A percentile compares a stretch with the other conserved stretches of the same genome.
phyloP scores from a whole-genome alignment of 1,284 basidiomycete genomes.

The Porogramme epimiltina region DNA sequence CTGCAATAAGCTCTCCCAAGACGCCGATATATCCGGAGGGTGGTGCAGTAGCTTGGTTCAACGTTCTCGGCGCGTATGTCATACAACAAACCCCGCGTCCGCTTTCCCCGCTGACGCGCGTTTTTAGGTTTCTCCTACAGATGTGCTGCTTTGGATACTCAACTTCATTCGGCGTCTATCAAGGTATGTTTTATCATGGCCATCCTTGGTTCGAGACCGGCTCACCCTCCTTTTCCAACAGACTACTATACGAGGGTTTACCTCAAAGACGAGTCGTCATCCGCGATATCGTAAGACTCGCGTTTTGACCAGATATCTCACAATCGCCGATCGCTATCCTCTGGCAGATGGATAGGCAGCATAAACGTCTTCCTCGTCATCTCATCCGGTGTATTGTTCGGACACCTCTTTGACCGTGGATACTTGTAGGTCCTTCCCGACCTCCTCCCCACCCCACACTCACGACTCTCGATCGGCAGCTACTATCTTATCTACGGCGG shows the following conservation, averaged over 20 bases:
- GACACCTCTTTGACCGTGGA: constrained; percentile 33
- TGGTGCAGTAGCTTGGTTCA: constrained; percentile 18
- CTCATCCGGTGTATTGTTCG: constrained; percentile 29
- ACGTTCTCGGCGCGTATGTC: constrained; percentile 22
- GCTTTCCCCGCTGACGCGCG: not conserved
- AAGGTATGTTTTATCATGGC: constrained; percentile 31
- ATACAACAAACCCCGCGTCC: too few relatives aligned
- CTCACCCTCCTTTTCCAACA: not conserved
- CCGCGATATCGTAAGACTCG: constrained; percentile 34
- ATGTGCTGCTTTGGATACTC: constrained; percentile 30
- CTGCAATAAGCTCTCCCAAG: too few relatives aligned
- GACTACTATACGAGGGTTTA: constrained; percentile 19
- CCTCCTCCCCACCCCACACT: not conserved
- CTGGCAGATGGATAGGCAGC: constrained; percentile 49
- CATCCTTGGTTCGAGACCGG: too few relatives aligned
- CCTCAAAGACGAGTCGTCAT: constrained; percentile 27
- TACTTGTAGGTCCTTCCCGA: constrained; percentile 18
- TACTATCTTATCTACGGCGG: constrained; percentile 13
- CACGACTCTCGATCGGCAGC: constrained; percentile 1
- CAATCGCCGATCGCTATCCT: too few relatives aligned
- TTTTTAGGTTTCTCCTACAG: constrained; percentile 18
- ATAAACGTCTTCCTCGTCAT: constrained; percentile 37
- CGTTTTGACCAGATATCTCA: not conserved
- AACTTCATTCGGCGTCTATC: constrained; percentile 48
- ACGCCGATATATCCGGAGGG: constrained; percentile 20